Evolutionary conservation across 1,284 basidiomycete genomes (phyloP), one percentile per base, ranked within the genome.

Genomic region (Rhodotorula sp.): DNA sequence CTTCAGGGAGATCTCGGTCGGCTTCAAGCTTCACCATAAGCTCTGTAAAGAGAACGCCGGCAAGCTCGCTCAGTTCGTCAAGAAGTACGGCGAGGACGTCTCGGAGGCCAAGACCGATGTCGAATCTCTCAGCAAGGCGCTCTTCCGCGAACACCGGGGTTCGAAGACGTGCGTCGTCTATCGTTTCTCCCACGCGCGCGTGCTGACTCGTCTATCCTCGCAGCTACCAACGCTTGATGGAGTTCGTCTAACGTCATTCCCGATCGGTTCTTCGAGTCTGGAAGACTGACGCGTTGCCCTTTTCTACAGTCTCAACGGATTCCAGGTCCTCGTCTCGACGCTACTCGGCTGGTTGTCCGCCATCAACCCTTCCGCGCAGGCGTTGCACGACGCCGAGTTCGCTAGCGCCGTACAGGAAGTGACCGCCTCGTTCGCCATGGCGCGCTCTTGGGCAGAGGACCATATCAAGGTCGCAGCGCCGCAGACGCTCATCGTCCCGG

Each of bases 401-500:
- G 37, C 57, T 6, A 37, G 26, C 18, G 50, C 56, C 11, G 24
- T 50, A 10, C 20, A 18, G 11, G n/a, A 34, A 8, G 63, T 57
- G 10, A 30, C 48, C 26, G 44, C 51, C 26, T 26, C 31, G 11
- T 64, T 64, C 40, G 20, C 50, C 2, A 50, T 53, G 47, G 56
- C 50, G 2, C 34, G n/a, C 0, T 2, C 47, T 1, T 64, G 63
- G 63, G 52, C 44, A 28, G 26, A 44, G 63, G 62, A 64, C 22
- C 62, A 64, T 26, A 58, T 51, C 62, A 64, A 64, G 55, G 62
- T 64, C 1, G 47, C 62, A 0, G 62, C 62, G 18, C 62, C 62
- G 31, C 62, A 64, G 48, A 58, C 62, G 8, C 62, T 64, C 46
- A 64, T 64, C 24, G 62, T 64, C 18, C 62, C 62, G 20, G 56